A percentile compares a stretch with the other conserved stretches of the same genome.
Conservation (phyloP, 345 rosid genomes). For the Citropsis articulata region DNA sequence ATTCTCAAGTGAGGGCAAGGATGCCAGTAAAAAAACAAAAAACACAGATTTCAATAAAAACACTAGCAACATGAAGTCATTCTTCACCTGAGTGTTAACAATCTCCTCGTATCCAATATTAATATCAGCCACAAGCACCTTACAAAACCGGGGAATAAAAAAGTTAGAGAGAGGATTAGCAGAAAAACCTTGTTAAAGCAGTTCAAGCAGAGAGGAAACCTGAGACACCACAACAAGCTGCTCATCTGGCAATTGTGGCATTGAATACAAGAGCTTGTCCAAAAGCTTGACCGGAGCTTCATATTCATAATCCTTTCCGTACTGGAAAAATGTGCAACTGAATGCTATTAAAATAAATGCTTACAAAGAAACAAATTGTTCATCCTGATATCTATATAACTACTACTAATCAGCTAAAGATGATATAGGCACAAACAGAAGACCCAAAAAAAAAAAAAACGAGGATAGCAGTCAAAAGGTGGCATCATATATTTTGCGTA, state of each 20-base stretch:
- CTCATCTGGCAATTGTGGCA: slow-evolving; percentile 57
- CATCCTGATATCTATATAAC: not conserved
- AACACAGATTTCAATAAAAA: not conserved
- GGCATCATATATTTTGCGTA: not conserved
- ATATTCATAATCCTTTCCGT: slow-evolving; percentile 71
- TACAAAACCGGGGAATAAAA: not conserved
- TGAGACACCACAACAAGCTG: slow-evolving; percentile 77
- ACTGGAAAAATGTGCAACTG: slow-evolving; percentile 29
- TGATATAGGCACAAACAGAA: not conserved
- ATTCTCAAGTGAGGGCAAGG: too few relatives aligned
- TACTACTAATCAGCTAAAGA: not conserved
- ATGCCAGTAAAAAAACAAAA: too few relatives aligned
- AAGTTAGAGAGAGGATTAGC: not conserved
- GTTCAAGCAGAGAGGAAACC: slow-evolving; percentile 29
- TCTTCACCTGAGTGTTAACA: slow-evolving; percentile 61
- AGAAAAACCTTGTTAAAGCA: not conserved
- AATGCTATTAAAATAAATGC: not conserved
- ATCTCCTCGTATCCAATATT: slow-evolving; percentile 74
- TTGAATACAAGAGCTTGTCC: slow-evolving; percentile 64
- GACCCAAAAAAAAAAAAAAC: not conserved
- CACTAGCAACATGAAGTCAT: not conserved
- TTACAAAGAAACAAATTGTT: not conserved
- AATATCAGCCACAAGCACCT: slow-evolving; percentile 75
- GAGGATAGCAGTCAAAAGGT: not conserved
- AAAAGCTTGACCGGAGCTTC: slow-evolving; percentile 72